These are phyloP conservation scores for Backusella australiensis DNA, from an alignment of 192 early-diverging fungal genomes.

Conservation along the genomic window DNA sequence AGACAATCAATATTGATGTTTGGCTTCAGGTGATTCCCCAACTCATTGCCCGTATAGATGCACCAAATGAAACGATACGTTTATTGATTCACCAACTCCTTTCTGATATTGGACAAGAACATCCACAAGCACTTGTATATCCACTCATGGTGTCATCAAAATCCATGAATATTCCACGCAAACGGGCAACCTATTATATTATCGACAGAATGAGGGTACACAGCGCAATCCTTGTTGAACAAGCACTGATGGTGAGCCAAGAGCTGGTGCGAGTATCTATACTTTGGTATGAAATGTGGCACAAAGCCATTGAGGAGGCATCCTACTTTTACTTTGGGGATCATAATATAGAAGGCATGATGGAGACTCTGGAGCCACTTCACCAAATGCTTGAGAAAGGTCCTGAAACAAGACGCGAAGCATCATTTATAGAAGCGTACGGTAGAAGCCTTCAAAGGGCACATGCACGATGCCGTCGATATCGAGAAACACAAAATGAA, in stretches of 20 bases:
- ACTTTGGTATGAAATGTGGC: slow-evolving; percentile 98
- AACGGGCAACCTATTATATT: slow-evolving; percentile 77
- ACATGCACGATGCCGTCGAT: slow-evolving; percentile 78
- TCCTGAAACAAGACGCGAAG: slow-evolving; percentile 87
- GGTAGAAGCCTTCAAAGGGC: slow-evolving; percentile 84
- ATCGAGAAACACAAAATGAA: slow-evolving; percentile 65
- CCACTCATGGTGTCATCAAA: slow-evolving; percentile 95
- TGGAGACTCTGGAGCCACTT: slow-evolving; percentile 76
- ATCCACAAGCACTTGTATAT: slow-evolving; percentile 96
- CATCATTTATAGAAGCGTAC: slow-evolving; percentile 87
- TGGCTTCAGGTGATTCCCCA: slow-evolving; percentile 99
- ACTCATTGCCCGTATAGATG: slow-evolving; percentile 91
- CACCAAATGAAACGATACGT: slow-evolving; percentile 70
- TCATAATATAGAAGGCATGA: slow-evolving; percentile 84
- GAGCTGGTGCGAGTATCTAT: slow-evolving; percentile 97
- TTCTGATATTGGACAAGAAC: slow-evolving; percentile 85
- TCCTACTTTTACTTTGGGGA: slow-evolving; percentile 75
- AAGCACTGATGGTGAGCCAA: slow-evolving; percentile 91
- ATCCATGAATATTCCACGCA: slow-evolving; percentile 72
- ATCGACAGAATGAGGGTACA: slow-evolving; percentile 89
- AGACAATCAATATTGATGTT: slow-evolving; percentile 79
- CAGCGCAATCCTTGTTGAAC: slow-evolving; percentile 82
- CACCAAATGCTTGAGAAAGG: slow-evolving; percentile 84
- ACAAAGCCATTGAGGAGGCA: slow-evolving; percentile 88
- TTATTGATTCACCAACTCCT: slow-evolving; percentile 87